These are phyloP conservation scores for Fusarium pilosicola DNA, from an alignment of 2,329 filamentous ascomycete genomes.

Conservation along the genomic window DNA sequence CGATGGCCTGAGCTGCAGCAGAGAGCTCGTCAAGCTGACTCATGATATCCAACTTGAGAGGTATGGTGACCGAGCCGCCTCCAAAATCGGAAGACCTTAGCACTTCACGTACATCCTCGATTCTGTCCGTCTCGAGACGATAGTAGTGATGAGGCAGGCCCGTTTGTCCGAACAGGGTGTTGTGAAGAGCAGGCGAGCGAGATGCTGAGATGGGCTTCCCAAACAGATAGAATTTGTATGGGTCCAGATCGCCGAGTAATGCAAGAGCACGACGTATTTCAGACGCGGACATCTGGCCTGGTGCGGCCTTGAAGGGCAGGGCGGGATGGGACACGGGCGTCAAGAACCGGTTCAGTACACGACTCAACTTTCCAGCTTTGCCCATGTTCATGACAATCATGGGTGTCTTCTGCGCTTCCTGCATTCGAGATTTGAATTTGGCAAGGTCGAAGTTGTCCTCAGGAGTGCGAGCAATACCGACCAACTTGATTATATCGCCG, in stretches of 20 bases:
- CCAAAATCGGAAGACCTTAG: conserved; percentile 82
- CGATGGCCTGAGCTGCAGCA: conserved; percentile 81
- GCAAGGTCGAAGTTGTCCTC: conserved; percentile 89
- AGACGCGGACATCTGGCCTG: conserved; percentile 88
- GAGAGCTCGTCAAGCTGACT: conserved; percentile 82
- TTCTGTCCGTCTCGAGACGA: conserved; percentile 76
- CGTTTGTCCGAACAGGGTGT: conserved; percentile 77
- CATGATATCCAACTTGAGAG: conserved; percentile 90
- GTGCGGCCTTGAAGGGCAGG: conserved; percentile 92
- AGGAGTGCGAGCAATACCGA: conserved; percentile 79
- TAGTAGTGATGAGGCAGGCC: conserved; percentile 89
- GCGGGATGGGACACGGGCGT: conserved; percentile 92
- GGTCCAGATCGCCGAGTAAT: conserved; percentile 80
- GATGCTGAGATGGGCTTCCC: conserved; percentile 86
- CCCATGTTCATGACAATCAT: conserved; percentile 98
- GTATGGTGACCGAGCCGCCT: conserved; percentile 94
- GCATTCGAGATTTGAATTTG: conserved; percentile 82
- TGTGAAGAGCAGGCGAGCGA: conserved; percentile 89
- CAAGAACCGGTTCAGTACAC: conserved; percentile 91
- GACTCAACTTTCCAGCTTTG: conserved; percentile 83
- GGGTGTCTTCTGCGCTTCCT: conserved; percentile 78
- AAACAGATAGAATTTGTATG: conserved; percentile 85
- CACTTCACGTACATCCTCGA: conserved; percentile 67
- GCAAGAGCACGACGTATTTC: conserved; percentile 85
- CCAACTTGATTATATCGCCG: conserved; percentile 93